These are phyloP conservation scores for Aleurites moluccanus DNA, from an alignment of 441 rosid species.

Conservation along the genomic window DNA sequence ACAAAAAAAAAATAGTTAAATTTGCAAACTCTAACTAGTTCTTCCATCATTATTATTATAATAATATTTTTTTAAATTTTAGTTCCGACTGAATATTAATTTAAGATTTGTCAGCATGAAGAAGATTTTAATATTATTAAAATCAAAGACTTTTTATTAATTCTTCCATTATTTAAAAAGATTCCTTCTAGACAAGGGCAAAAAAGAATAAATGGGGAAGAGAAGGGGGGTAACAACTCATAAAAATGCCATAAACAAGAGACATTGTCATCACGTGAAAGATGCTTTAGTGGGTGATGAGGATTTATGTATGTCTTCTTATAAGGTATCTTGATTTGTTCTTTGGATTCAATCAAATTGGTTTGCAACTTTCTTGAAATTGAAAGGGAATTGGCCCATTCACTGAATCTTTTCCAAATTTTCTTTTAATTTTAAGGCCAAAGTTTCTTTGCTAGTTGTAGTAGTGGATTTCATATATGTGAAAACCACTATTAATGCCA, in stretches of 20 bases:
- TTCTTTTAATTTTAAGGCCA: slow-evolving; percentile 1
- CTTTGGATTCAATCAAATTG: slow-evolving; percentile 37
- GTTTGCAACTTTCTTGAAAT: slow-evolving; percentile 29
- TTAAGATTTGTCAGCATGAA: too few relatives aligned
- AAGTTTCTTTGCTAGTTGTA: not conserved
- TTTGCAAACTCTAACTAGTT: too few relatives aligned
- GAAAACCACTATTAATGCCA: slow-evolving; percentile 7
- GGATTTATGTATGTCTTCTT: slow-evolving; percentile 37
- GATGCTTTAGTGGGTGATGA: slow-evolving; percentile 45
- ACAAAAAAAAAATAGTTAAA: too few relatives aligned
- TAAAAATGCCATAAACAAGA: slow-evolving; percentile 27
- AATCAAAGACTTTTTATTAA: too few relatives aligned
- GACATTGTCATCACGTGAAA: slow-evolving; percentile 58
- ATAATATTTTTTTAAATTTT: too few relatives aligned
- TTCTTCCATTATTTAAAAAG: slow-evolving; percentile 27
- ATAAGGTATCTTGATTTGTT: slow-evolving; percentile 27
- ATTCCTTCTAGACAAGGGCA: slow-evolving; percentile 28
- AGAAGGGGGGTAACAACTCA: slow-evolving; percentile 8
- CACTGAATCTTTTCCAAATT: slow-evolving; percentile 33
- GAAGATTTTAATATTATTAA: too few relatives aligned
- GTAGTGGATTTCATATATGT: not conserved
- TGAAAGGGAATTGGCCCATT: slow-evolving; percentile 25
- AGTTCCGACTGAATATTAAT: too few relatives aligned
- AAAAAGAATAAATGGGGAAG: slow-evolving; percentile 19
- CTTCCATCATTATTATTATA: too few relatives aligned